These are phyloP conservation scores for Lasiosphaeria hispida DNA, from an alignment of 495 filamentous ascomycete species.

Conservation along the genomic window DNA sequence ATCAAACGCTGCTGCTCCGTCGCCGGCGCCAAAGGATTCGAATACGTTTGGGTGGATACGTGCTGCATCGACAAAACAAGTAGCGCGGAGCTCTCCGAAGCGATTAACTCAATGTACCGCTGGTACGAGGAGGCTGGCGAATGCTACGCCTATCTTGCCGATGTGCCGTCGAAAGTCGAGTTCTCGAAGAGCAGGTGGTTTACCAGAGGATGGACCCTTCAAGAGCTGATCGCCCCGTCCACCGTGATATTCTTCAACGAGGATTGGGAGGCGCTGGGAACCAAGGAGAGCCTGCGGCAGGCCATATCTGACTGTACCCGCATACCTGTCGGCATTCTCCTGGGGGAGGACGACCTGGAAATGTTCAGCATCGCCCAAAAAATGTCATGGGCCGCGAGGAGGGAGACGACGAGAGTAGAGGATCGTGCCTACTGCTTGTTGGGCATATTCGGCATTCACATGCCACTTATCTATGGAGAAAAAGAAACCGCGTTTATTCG, in stretches of 20 bases:
- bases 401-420: not conserved
- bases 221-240: not conserved
- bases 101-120: not conserved
- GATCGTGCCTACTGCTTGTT: not conserved
- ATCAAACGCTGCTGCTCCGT: not conserved
- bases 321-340: not conserved
- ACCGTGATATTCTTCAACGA: not conserved
- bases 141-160: not conserved
- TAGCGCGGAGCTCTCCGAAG: not conserved
- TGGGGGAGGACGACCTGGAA: not conserved
- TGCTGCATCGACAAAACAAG: slow-evolving; percentile 3
- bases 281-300: not conserved
- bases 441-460: not conserved
- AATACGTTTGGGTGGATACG: not conserved
- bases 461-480: not conserved
- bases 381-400: not conserved
- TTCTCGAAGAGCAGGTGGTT: not conserved
- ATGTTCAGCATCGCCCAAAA: not conserved
- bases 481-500: too few species aligned
- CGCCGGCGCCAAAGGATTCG: not conserved
- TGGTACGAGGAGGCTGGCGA: not conserved
- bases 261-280: not conserved
- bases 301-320: not conserved
- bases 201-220: slow-evolving; percentile 1
- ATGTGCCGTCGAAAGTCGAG: not conserved